phyloP scores from a whole-genome alignment of 441 rosid species.

The Gossypium trilobum region DNA sequence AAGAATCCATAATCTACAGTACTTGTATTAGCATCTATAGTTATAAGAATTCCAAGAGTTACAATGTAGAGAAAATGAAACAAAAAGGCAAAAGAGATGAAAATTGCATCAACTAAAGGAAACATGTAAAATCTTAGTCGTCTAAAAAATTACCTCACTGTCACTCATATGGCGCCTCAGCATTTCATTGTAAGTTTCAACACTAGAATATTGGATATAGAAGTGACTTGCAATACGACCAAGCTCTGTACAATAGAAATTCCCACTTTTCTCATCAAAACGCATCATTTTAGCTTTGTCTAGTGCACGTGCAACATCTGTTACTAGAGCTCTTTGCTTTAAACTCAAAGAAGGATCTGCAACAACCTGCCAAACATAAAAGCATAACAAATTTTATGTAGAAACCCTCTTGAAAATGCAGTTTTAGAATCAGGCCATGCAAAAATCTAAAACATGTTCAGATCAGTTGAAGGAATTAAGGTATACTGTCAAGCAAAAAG shows the following conservation, averaged over 20 bases:
- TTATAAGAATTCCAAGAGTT: neutral
- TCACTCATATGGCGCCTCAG: slow-evolving; percentile 93
- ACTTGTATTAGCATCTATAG: neutral
- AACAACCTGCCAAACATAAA: slow-evolving; percentile 52
- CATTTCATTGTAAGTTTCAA: slow-evolving; percentile 96
- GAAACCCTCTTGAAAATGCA: slow-evolving; percentile 6
- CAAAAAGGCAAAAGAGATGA: neutral
- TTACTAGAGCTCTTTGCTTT: slow-evolving; percentile 83
- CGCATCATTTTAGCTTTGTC: slow-evolving; percentile 99
- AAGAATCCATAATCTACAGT: neutral
- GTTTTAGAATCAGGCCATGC: slow-evolving; percentile 10
- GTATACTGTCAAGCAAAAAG: neutral
- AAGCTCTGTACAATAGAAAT: slow-evolving; percentile 95
- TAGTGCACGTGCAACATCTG: slow-evolving; percentile 96
- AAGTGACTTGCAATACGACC: slow-evolving; percentile 99
- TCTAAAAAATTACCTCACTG: slow-evolving; percentile 55
- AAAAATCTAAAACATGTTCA: slow-evolving; percentile 3
- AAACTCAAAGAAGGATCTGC: slow-evolving; percentile 84
- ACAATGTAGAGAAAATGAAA: neutral
- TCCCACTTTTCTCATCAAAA: slow-evolving; percentile 98
- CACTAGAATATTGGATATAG: slow-evolving; percentile 95
- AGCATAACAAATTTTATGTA: slow-evolving; percentile 17
- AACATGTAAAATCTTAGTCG: slow-evolving; percentile 1
- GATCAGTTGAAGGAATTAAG: slow-evolving; percentile 1
- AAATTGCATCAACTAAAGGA: slow-evolving; percentile 15